A percentile compares a stretch with the other conserved stretches of the same genome.
Conservation (phyloP, 2,329 filamentous ascomycete genomes). For the Lecanicillium sp. region DNA sequence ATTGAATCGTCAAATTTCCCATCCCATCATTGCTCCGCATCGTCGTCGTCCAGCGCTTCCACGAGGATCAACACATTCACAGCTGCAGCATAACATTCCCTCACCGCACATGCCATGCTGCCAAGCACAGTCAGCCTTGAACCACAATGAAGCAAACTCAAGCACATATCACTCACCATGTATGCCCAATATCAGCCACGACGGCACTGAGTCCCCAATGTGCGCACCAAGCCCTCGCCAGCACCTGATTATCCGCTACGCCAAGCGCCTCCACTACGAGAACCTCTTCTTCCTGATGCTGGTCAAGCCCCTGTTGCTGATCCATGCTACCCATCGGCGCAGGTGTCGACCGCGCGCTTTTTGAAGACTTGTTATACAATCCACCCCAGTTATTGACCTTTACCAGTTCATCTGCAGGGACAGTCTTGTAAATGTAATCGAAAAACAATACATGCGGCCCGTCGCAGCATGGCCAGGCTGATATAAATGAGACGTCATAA, state of each 20-base stretch:
- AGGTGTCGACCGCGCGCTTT: slow-evolving; percentile 27
- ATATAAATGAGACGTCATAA: slow-evolving; percentile 58
- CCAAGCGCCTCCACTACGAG: slow-evolving; percentile 67
- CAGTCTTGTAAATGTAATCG: slow-evolving; percentile 54
- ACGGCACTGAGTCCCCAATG: slow-evolving; percentile 67
- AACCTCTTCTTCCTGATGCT: slow-evolving; percentile 54
- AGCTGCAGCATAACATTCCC: slow-evolving; percentile 67
- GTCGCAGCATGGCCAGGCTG: slow-evolving; percentile 54
- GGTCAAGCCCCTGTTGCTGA: slow-evolving; percentile 18
- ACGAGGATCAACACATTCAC: slow-evolving; percentile 64
- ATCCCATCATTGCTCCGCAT: background rate
- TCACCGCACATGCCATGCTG: slow-evolving; percentile 64
- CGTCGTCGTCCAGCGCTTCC: slow-evolving; percentile 28
- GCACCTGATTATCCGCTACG: slow-evolving; percentile 65
- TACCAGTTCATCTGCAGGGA: slow-evolving; percentile 57
- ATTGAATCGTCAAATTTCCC: background rate
- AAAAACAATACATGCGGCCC: slow-evolving; percentile 65
- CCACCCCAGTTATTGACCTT: slow-evolving; percentile 58
- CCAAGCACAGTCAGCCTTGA: slow-evolving; percentile 10
- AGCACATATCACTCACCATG: slow-evolving; percentile 47
- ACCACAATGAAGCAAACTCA: background rate
- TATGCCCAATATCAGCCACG: slow-evolving; percentile 59
- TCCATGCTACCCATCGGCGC: slow-evolving; percentile 18
- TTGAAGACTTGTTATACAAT: slow-evolving; percentile 22
- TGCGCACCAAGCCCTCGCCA: slow-evolving; percentile 69